Conservation (phyloP, 2,329 filamentous ascomycete species). For the Coniochaeta ligniaria region DNA sequence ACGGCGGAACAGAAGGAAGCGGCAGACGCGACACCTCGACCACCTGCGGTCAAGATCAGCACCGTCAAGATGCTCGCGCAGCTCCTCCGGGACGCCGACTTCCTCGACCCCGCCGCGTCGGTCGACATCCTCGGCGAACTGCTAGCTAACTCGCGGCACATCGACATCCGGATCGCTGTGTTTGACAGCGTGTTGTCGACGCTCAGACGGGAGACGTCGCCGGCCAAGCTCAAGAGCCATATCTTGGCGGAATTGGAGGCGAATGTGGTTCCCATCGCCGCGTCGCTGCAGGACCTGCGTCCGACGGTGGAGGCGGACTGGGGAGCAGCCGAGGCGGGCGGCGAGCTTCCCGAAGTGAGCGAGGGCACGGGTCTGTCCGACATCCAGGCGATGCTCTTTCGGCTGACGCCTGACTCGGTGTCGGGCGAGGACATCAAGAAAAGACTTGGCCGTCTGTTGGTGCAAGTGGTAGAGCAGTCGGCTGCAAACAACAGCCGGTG, state of each 20-base stretch:
- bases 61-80: conserved; percentile 30
- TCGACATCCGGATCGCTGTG: conserved; percentile 22
- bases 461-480: conserved; percentile 17
- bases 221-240: conserved; percentile 4
- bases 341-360: conserved; percentile 5
- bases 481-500: conserved; percentile 21
- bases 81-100: conserved; percentile 19
- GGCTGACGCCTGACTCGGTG: conserved; percentile 4
- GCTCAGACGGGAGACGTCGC: conserved; percentile 6
- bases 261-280: conserved; percentile 18
- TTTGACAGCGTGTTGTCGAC: conserved; percentile 19
- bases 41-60: conserved; percentile 20
- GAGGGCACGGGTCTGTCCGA: conserved; percentile 5
- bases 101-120: conserved; percentile 15
- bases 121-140: conserved; percentile 21
- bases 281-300: conserved; percentile 21
- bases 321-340: conserved; percentile 6
- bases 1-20: not conserved
- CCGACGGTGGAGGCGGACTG: conserved; percentile 20
- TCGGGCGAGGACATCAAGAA: not conserved
- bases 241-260: conserved; percentile 19
- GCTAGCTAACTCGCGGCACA: conserved; percentile 20
- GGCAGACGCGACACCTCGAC: not conserved
- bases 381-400: conserved; percentile 6
- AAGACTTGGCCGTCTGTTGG: conserved; percentile 16